These are phyloP conservation scores for Arabis hirsuta DNA, from an alignment of 345 rosid species.

Conservation along the genomic window DNA sequence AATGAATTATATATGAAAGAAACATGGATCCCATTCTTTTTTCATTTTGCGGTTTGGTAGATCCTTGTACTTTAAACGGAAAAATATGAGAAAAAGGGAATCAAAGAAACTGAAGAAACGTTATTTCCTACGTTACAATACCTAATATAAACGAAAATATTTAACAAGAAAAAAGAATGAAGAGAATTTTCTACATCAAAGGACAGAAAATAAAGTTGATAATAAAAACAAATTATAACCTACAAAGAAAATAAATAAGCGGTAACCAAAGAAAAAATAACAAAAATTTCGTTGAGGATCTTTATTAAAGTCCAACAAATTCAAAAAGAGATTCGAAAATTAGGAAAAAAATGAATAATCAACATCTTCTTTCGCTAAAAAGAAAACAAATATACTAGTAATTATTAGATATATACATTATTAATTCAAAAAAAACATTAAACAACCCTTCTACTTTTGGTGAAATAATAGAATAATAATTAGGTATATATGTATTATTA, in stretches of 20 bases:
- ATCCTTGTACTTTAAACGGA: background rate
- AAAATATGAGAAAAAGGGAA: slow-evolving; percentile 5
- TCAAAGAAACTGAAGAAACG: background rate
- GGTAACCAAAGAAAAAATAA: background rate
- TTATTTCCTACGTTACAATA: background rate
- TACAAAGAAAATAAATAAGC: background rate
- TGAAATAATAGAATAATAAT: slow-evolving; percentile 4
- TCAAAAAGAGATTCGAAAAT: background rate
- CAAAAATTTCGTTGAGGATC: too few species aligned
- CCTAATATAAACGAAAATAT: slow-evolving; percentile 6
- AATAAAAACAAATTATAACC: background rate
- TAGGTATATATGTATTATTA: background rate
- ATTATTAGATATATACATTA: slow-evolving; percentile 16
- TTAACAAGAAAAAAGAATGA: background rate
- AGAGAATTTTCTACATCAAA: background rate
- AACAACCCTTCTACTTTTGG: background rate
- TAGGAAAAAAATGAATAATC: background rate
- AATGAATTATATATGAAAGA: background rate
- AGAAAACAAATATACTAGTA: slow-evolving; percentile 1
- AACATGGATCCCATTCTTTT: background rate
- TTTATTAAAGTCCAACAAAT: too few species aligned
- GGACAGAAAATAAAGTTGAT: background rate
- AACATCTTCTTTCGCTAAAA: slow-evolving; percentile 14
- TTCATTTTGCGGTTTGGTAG: background rate
- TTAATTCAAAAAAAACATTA: background rate